Evolutionary conservation across 495 filamentous ascomycete species (phyloP).

Genomic region (Antarctomyces pellizariae): DNA sequence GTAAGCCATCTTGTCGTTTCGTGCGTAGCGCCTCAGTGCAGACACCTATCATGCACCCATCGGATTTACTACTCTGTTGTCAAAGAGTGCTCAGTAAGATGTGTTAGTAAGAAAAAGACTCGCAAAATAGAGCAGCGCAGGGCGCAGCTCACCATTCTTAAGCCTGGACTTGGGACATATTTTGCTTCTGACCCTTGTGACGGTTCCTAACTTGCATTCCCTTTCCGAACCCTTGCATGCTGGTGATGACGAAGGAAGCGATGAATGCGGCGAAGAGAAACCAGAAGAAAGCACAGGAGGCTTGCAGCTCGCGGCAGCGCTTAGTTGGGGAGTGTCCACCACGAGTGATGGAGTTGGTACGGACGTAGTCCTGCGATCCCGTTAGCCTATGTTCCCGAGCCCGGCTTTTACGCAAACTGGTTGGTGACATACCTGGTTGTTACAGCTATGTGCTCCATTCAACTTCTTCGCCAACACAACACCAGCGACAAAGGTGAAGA

Average conservation of each 20-base stretch:
- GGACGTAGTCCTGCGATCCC: constrained; percentile 25
- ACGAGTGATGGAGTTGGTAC: constrained; percentile 33
- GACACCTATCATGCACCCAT: too few species aligned
- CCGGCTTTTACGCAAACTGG: neutral
- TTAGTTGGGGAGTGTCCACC: constrained; percentile 27
- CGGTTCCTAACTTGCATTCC: too few species aligned
- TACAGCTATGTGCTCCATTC: constrained; percentile 30
- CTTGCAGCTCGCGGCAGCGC: constrained; percentile 48
- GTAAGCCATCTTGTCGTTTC: too few species aligned
- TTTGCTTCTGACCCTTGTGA: too few species aligned
- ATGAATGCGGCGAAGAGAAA: constrained; percentile 40
- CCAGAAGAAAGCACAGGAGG: constrained; percentile 45
- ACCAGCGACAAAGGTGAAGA: constrained; percentile 42
- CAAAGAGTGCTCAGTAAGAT: too few species aligned
- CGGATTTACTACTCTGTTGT: too few species aligned
- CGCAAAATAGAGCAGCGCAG: too few species aligned
- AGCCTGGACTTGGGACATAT: too few species aligned
- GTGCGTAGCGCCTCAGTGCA: too few species aligned
- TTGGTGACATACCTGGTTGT: constrained; percentile 28
- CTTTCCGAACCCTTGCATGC: too few species aligned
- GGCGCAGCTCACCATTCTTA: too few species aligned
- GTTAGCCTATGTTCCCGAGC: constrained; percentile 1
- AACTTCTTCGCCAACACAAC: constrained; percentile 41
- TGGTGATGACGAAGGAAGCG: constrained; percentile 28
- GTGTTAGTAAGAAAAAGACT: too few species aligned